These are phyloP conservation scores for Limnomonas spitsbergensis DNA, from an alignment of 139 green algal species.

Conservation along the genomic window DNA sequence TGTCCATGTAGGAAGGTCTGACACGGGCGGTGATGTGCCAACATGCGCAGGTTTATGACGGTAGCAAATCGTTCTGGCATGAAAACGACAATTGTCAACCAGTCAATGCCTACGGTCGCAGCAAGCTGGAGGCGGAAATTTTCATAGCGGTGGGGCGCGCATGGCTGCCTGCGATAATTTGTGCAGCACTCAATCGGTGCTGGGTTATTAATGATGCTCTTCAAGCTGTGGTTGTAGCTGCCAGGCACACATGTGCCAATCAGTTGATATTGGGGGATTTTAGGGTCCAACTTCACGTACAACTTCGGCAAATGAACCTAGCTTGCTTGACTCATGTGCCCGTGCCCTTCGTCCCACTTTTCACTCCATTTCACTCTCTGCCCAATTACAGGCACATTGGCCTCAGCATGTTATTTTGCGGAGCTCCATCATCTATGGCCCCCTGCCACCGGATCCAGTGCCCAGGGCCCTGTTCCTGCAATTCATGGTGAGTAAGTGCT, in stretches of 20 bases:
- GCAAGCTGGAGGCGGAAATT: slow-evolving; percentile 71
- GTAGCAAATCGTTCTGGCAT: slow-evolving; percentile 39
- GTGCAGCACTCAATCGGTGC: no score
- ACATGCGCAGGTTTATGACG: slow-evolving; percentile 60
- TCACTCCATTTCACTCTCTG: no score
- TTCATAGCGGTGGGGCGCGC: slow-evolving; percentile 34
- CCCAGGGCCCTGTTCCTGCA: slow-evolving; percentile 63
- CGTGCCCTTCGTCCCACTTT: no score
- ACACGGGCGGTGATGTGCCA: no score
- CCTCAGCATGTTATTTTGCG: slow-evolving; percentile 55
- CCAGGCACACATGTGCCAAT: no score
- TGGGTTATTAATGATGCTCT: neutral
- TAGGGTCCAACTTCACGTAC: no score
- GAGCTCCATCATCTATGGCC: slow-evolving; percentile 73
- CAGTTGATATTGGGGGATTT: no score
- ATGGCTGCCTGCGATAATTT: neutral
- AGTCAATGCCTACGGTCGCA: slow-evolving; percentile 76
- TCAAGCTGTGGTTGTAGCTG: no score
- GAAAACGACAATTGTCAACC: slow-evolving; percentile 52
- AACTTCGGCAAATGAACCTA: no score
- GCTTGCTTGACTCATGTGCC: no score
- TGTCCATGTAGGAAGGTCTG: no score
- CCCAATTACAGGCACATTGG: slow-evolving; percentile 18
- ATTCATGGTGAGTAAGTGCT: slow-evolving; percentile 51
- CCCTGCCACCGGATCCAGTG: slow-evolving; percentile 53